These are phyloP conservation scores for Guyanaporus albipodus DNA, from an alignment of 768 basidiomycete species.

Conservation along the genomic window DNA sequence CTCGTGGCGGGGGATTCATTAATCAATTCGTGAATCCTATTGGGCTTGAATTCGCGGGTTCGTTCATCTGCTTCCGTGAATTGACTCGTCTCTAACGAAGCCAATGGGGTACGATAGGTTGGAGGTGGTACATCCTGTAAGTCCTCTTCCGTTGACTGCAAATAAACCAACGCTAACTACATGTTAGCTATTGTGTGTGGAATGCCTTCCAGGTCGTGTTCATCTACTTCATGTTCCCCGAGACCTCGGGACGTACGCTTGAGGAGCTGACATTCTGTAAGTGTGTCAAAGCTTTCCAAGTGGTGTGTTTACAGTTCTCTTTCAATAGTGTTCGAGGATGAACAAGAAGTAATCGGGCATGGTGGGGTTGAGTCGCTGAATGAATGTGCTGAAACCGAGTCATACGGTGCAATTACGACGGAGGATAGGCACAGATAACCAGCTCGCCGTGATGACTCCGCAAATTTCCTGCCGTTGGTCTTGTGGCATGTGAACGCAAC, in stretches of 20 bases:
- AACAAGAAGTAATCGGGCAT: neutral
- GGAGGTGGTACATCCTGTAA: constrained; percentile 17
- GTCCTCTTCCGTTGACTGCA: neutral
- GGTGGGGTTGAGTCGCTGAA: neutral
- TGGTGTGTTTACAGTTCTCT: neutral
- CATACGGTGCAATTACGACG: neutral
- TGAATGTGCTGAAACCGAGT: neutral
- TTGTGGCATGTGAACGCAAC: too few relatives aligned
- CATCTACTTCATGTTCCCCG: constrained; percentile 18
- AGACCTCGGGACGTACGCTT: constrained; percentile 16
- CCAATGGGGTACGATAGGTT: neutral
- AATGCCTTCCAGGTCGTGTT: constrained; percentile 13
- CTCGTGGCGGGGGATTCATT: constrained; percentile 32
- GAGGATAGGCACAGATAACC: neutral
- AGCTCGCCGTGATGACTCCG: too few relatives aligned
- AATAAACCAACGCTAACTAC: neutral
- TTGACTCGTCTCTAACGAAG: neutral
- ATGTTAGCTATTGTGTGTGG: constrained; percentile 18
- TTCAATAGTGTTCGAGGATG: constrained; percentile 1
- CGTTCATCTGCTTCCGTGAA: neutral
- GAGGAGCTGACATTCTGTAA: constrained; percentile 21
- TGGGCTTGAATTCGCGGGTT: constrained; percentile 10
- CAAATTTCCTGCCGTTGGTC: too few relatives aligned
- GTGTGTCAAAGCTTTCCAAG: neutral
- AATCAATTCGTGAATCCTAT: constrained; percentile 16